Base-by-base conservation (phyloP, 495 filamentous ascomycete genomes). In the Extremus antarcticus region DNA sequence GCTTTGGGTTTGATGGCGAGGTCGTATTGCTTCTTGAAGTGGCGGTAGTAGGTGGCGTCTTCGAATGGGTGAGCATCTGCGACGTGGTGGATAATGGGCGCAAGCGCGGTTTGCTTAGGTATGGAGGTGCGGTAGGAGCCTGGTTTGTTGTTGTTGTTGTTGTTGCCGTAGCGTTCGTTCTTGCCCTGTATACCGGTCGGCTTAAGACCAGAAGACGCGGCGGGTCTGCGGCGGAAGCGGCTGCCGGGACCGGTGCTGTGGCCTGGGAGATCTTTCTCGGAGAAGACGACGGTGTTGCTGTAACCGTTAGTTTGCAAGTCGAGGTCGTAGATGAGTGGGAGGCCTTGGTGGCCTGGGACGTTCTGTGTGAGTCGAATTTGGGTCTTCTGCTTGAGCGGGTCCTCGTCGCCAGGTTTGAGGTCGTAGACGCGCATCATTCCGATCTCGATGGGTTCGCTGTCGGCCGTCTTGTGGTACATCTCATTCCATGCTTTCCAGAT, bases 231-330 rank as follows among this genome's bases (percentile, higher is more conserved):
- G 2, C 32, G 19, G 39, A 11, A 25, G 11, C 19, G 21, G 11
- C 32, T n/a, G 21, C 21, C 32, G 41, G 17, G 20, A 16, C 15
- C 23, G 3, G 3, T n/a, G 49, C 55, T 41, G 47, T 62, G 59
- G 52, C 56, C 87, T 1, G 89, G 85, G 21, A 94, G 76, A 65
- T 97, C 86, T 66, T 92, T 89, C 69, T 97, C 90, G 16, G 84
- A 86, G 64, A 97, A 97, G 40, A 96, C 70, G 64, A 81, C 95
- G 8, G 87, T 91, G 64, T 96, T 98, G 64, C 78, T 70, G 47
- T 82, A 69, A 59, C 79, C 65, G 62, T 73, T 60, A 62, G 79
- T 84, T 54, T 74, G 82, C 55, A 85, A 64, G 15, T 87, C 78
- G 50, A 97, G 71, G 46, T 82, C 75, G 70, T 95, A 97, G 65